Evolutionary conservation across 306 rosid species (phyloP).

Genomic region (Quercus wislizeni): DNA sequence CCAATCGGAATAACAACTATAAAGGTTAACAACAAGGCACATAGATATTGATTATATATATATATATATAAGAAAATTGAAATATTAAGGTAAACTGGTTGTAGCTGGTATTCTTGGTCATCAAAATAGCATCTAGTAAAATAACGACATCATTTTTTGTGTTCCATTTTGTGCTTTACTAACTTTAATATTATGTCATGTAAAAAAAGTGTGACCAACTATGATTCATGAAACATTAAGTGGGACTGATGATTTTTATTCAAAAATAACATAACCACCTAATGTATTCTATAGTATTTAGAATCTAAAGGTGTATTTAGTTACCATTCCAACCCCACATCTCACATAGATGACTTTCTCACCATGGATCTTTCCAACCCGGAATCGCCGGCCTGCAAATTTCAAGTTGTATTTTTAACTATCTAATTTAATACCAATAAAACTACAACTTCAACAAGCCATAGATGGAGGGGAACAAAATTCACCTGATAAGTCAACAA

Average conservation of each 20-base stretch:
- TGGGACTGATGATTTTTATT: too few species aligned
- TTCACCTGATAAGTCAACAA: constrained; percentile 41
- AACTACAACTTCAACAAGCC: background rate
- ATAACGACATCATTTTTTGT: too few species aligned
- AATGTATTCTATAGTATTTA: too few species aligned
- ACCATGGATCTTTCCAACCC: constrained; percentile 32
- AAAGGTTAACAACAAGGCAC: background rate
- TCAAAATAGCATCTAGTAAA: too few species aligned
- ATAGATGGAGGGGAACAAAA: background rate
- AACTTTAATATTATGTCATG: too few species aligned
- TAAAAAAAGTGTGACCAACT: too few species aligned
- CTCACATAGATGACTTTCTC: constrained; percentile 43
- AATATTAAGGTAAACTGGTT: background rate
- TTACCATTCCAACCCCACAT: constrained; percentile 47
- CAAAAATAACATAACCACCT: too few species aligned
- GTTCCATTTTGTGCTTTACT: too few species aligned
- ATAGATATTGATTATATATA: background rate
- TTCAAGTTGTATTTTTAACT: background rate
- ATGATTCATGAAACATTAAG: too few species aligned
- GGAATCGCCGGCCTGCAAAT: constrained; percentile 41
- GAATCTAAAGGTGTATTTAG: background rate
- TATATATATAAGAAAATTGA: background rate
- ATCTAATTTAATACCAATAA: background rate
- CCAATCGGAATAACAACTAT: background rate
- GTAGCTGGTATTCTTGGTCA: too few species aligned